These are phyloP conservation scores for Colletotrichum spinosum DNA, from an alignment of 2,329 filamentous ascomycete genomes.

Conservation along the genomic window DNA sequence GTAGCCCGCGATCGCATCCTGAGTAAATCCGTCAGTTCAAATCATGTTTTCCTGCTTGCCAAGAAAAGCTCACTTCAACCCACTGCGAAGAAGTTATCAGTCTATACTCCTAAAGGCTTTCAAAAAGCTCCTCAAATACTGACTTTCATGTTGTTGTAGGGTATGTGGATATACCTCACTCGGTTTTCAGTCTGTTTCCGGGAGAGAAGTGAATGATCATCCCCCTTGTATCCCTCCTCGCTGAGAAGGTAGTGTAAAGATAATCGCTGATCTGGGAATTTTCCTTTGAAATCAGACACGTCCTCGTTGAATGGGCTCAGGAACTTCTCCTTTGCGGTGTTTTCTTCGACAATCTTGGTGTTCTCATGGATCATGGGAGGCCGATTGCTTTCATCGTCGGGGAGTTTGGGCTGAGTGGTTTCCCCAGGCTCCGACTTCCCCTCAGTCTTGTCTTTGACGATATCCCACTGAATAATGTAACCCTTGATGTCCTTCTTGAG, in stretches of 20 bases:
- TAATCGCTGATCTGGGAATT: conserved; percentile 5
- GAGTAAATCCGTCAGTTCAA: no score
- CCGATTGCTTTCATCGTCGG: no score
- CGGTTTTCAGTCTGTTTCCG: not conserved
- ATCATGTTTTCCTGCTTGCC: no score
- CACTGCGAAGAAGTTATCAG: no score
- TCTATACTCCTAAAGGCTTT: no score
- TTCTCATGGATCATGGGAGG: no score
- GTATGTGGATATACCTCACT: conserved; percentile 45
- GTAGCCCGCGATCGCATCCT: no score
- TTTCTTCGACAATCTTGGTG: not conserved
- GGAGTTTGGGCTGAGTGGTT: no score
- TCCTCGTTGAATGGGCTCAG: not conserved
- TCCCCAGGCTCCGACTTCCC: not conserved
- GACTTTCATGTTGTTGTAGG: conserved; percentile 47
- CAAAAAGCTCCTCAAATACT: no score
- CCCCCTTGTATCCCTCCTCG: not conserved
- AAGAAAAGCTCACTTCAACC: no score
- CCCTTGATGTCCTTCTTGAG: conserved; percentile 14
- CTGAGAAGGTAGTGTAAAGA: not conserved
- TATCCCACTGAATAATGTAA: conserved; percentile 15
- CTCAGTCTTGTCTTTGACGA: not conserved
- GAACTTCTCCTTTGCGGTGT: not conserved
- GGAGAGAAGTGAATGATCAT: not conserved
- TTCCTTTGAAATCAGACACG: conserved; percentile 3